Evolutionary conservation across 768 basidiomycete species (phyloP), one percentile per base, ranked within the genome.

Genomic region (Russula emetica): DNA sequence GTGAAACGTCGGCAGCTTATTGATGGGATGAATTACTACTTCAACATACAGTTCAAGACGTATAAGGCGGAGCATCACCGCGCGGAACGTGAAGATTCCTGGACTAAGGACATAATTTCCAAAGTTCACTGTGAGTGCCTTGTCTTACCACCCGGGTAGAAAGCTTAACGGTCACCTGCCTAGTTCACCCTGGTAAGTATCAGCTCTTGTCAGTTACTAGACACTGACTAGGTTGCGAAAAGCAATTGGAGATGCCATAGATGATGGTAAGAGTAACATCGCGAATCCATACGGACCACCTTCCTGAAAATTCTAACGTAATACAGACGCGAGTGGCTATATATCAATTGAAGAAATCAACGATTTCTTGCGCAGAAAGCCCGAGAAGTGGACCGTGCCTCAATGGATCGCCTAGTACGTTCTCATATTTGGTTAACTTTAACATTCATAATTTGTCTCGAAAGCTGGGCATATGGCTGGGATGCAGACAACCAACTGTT

Each of bases 391-490:
- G 64, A 57, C 52, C 26, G 55, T 66, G 47, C 64, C 64, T 1
- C 61, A 66, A 63, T 66, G 61, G 61, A 26, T 66, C 2, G 55
- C 49, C 42, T 66, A 66, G 64, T 63, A 51, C 18, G 64, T 47
- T 32, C n/a, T 20, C 4, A 32, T 30, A 4, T 20, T 50, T 60
- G 30, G 1, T 44, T 16, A 14, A 52, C n/a, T 16, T 22, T 11
- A 13, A 8, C 50, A 11, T 62, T 50, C 30, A 28, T 36, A 49
- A 32, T 22, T 9, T 14, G 50, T 47, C 22, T 6, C n/a, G 9
- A 32, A 40, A 66, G 64, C 49, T 63, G 64, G 64, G 64, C 61
- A 26, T 63, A 66, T 36, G 64, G 64, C 42, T 62, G 64, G 64
- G 64, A 63, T 53, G 64, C 64, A 9, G 64, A 66, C 55, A 66